Percentiles rank a stretch among this genome's conserved stretches.
phyloP scores from a whole-genome alignment of 1,139 yeast genomes.

The Kodamaea alishanica region DNA sequence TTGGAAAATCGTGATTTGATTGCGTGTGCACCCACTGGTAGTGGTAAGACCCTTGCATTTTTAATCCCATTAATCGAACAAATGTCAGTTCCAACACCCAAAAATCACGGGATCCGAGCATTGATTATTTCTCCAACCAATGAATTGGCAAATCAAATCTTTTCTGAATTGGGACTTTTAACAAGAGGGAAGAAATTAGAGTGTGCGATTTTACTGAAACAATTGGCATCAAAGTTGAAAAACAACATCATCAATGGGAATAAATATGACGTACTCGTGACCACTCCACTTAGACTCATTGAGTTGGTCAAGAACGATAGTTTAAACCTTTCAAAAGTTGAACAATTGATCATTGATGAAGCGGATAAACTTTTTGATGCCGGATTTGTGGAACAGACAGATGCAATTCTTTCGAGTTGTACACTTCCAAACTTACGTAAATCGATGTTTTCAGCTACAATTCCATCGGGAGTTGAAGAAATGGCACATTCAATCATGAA shows the following conservation, averaged over 20 bases:
- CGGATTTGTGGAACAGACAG: conserved; percentile 90
- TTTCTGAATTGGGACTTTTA: conserved; percentile 61
- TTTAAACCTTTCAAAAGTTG: conserved; percentile 58
- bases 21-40: conserved; percentile 93
- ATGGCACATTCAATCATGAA: conserved; percentile 82
- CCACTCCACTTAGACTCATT: conserved; percentile 86
- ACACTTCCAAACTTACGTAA: conserved; percentile 52
- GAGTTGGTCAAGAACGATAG: conserved; percentile 66
- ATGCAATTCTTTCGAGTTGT: conserved; percentile 71
- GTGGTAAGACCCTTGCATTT: conserved; percentile 90
- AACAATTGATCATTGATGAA: conserved; percentile 83
- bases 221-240: conserved; percentile 66
- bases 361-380: conserved; percentile 92
- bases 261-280: conserved; percentile 75
- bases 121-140: conserved; percentile 84
- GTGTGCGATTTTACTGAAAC: conserved; percentile 69
- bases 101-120: conserved; percentile 59
- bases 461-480: conserved; percentile 91
- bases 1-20: conserved; percentile 64
- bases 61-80: conserved; percentile 75
- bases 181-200: conserved; percentile 54
- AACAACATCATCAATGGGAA: conserved; percentile 52
- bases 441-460: conserved; percentile 91
- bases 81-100: conserved; percentile 22
- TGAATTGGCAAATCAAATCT: conserved; percentile 85